Conservation (phyloP, 2,329 filamentous ascomycete species). For the Juglanconis oblonga region DNA sequence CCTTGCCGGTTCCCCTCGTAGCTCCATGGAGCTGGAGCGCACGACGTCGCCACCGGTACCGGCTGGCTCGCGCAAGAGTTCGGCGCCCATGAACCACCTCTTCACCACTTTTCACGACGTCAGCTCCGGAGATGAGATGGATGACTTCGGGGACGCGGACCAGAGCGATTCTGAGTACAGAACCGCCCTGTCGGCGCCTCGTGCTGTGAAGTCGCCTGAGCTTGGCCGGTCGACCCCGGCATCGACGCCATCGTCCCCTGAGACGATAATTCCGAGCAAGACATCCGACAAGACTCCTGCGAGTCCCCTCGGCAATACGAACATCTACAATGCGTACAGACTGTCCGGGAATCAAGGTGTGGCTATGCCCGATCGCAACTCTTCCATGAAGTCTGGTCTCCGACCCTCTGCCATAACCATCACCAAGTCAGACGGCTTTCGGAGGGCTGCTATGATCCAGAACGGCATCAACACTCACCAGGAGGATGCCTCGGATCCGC, state of each 20-base stretch:
- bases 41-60: constrained; percentile 70
- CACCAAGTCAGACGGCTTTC: constrained; percentile 61
- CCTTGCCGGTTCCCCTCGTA: constrained; percentile 47
- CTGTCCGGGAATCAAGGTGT: constrained; percentile 28
- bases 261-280: constrained; percentile 34
- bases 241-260: constrained; percentile 36
- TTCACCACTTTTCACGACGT: constrained; percentile 79
- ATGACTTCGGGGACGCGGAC: constrained; percentile 60
- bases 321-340: constrained; percentile 44
- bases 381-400: constrained; percentile 19
- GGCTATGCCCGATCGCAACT: constrained; percentile 10
- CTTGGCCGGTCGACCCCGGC: constrained; percentile 6
- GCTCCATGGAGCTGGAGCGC: constrained; percentile 35
- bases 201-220: constrained; percentile 33
- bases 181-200: constrained; percentile 63
- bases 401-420: constrained; percentile 29
- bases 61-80: constrained; percentile 63
- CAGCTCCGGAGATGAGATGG: constrained; percentile 62
- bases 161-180: constrained; percentile 65
- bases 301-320: constrained; percentile 36
- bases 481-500: constrained; percentile 62
- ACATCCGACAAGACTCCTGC: constrained; percentile 21
- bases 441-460: constrained; percentile 76
- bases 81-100: constrained; percentile 76
- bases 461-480: constrained; percentile 71